These are phyloP conservation scores for Oxyria digyna DNA, from an alignment of 148 eudicot genomes.

Conservation along the genomic window DNA sequence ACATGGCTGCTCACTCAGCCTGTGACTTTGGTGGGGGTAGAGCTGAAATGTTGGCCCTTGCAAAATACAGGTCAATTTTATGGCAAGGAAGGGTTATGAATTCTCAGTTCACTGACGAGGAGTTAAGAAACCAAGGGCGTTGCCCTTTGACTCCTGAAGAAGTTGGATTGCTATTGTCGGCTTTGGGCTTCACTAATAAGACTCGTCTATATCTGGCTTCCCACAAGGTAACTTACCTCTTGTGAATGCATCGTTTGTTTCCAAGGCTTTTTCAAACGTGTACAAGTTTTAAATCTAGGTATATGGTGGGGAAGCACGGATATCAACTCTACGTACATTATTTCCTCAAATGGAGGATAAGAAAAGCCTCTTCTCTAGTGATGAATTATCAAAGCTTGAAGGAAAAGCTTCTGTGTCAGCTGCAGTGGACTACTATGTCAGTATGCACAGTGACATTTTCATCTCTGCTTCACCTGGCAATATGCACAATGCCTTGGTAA, in stretches of 20 bases:
- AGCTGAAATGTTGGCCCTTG: slow-evolving; percentile 90
- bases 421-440: slow-evolving; percentile 90
- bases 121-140: slow-evolving; percentile 85
- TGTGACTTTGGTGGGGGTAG: slow-evolving; percentile 98
- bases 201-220: slow-evolving; percentile 96
- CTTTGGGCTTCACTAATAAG: slow-evolving; percentile 68
- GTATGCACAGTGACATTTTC: slow-evolving; percentile 87
- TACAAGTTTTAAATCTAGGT: slow-evolving; percentile 26
- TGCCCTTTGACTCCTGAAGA: slow-evolving; percentile 99
- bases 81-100: slow-evolving; percentile 98
- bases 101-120: slow-evolving; percentile 79
- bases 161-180: slow-evolving; percentile 72
- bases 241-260: not conserved
- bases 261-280: no score
- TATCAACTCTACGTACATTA: slow-evolving; percentile 53
- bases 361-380: slow-evolving; percentile 60
- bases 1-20: slow-evolving; percentile 99
- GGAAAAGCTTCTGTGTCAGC: slow-evolving; percentile 88
- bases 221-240: slow-evolving; percentile 55
- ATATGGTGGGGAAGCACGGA: slow-evolving; percentile 85
- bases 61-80: slow-evolving; percentile 78
- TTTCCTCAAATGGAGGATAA: slow-evolving; percentile 93
- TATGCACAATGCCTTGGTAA: slow-evolving; percentile 98
- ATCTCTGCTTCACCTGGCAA: slow-evolving; percentile 98
- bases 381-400: slow-evolving; percentile 52